Evolutionary conservation across 2,329 filamentous ascomycete genomes (phyloP), one percentile per base, ranked within the genome.

Genomic region (Colletotrichum orbiculare): DNA sequence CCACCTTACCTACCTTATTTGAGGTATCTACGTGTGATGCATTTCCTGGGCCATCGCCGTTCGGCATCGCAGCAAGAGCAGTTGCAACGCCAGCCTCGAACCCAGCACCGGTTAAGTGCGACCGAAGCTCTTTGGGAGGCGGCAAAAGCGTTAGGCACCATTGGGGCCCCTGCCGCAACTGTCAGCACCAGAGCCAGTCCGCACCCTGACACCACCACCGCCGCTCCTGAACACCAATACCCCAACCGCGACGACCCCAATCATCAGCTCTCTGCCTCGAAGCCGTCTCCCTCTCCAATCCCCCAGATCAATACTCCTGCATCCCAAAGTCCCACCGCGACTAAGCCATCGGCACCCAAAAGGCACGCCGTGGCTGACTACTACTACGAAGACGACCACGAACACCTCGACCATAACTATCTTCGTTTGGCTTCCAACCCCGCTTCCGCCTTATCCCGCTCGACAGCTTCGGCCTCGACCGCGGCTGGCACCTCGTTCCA

Each of bases 101-200:
- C 55, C 48, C 62, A 61, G 63, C 66, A 67, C 10, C 65, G 57
- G 42, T 34, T 56, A 41, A 67, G 66, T 54, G 57, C 58, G 50
- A 53, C 64, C 38, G 58, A 58, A 38, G 66, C 66, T 45, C 66
- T 68, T 11, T 66, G 39, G 34, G 55, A 66, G 42, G 57, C 61
- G 56, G 61, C 65, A 43, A 62, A 57, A 53, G 58, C 63, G 47
- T 53, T 66, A 42, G 59, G 63, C 41, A 53, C 63, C 47, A 62
- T 65, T 52, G 62, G 62, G 25, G 62, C 59, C 25, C 62, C 62
- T 50, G 47, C 57, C 38, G 49, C 56, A 25, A 52, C 47, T 35
- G 59, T 38, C 54, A 64, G 12, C 42, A 42, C 64, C 39, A 42
- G 39, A 25, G 69, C 59, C 68, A 67, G 53, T 65, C 69, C 62